Percentiles rank a stretch among this genome's conserved stretches.
These are phyloP conservation scores for Lasiodiplodia hormozganensis DNA, from an alignment of 2,329 filamentous ascomycete genomes.

Conservation along the genomic window DNA sequence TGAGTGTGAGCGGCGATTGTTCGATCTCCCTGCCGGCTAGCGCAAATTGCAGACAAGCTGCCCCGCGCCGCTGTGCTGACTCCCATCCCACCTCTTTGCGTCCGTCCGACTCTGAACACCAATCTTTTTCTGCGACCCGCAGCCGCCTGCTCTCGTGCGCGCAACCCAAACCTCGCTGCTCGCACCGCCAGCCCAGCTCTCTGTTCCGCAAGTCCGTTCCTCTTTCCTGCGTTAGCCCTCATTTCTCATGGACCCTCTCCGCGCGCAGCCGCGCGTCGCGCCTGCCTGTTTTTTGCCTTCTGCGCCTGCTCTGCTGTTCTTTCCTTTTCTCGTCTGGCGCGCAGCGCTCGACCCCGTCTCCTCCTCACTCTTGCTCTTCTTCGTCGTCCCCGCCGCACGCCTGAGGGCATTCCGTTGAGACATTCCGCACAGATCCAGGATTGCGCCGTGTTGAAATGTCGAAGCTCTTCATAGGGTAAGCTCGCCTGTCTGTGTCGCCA, in stretches of 20 bases:
- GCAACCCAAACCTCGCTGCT: constrained; percentile 11
- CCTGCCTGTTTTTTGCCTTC: constrained; percentile 21
- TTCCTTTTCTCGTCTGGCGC: constrained; percentile 14
- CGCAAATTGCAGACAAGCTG: constrained; percentile 23
- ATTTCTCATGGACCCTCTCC: constrained; percentile 4
- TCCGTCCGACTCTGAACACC: constrained; percentile 25
- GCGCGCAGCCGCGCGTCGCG: constrained; percentile 21
- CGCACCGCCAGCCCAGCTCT: constrained; percentile 11
- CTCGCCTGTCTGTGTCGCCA: constrained; percentile 30
- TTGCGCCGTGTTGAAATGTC: constrained; percentile 67
- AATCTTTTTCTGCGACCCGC: constrained; percentile 23
- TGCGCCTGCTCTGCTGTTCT: constrained; percentile 18
- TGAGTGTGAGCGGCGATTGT: constrained; percentile 24
- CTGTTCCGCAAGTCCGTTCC: constrained; percentile 25
- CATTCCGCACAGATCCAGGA: constrained; percentile 23
- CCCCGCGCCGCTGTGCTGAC: constrained; percentile 23
- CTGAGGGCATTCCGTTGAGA: constrained; percentile 20
- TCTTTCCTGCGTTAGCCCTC: constrained; percentile 7
- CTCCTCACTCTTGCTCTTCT: not conserved
- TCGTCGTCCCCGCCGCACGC: not conserved
- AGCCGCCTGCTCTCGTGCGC: constrained; percentile 4
- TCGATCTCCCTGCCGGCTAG: constrained; percentile 25
- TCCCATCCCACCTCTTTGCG: constrained; percentile 27
- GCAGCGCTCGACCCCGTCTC: not conserved
- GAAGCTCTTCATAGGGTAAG: constrained; percentile 94